A percentile compares a stretch with the other conserved stretches of the same genome.
These are phyloP conservation scores for Incumbomyces delicatus DNA, from an alignment of 2,329 filamentous ascomycete genomes.

Conservation along the genomic window DNA sequence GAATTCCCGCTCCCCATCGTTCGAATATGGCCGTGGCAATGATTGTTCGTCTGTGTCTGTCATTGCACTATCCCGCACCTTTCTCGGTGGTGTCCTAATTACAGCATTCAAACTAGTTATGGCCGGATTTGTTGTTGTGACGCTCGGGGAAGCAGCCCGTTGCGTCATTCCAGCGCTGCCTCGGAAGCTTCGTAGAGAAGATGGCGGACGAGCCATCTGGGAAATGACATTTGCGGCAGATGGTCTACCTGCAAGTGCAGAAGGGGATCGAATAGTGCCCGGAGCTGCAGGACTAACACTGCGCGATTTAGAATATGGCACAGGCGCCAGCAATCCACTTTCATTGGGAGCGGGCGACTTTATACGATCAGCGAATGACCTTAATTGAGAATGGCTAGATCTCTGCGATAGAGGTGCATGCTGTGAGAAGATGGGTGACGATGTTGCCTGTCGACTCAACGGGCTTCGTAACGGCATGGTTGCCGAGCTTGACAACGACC, in stretches of 20 bases:
- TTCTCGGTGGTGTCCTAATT: conserved; percentile 3
- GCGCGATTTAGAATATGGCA: conserved; percentile 18
- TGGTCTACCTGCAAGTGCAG: conserved; percentile 15
- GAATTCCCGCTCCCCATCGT: conserved; percentile 11
- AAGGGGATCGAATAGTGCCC: conserved; percentile 20
- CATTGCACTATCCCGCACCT: conserved; percentile 8
- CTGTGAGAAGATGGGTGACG: conserved; percentile 27
- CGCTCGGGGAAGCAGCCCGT: conserved; percentile 1
- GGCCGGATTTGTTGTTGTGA: background rate
- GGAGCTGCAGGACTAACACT: conserved; percentile 11
- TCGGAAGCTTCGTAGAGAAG: conserved; percentile 15
- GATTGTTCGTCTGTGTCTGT: conserved; percentile 4
- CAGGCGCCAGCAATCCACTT: conserved; percentile 17
- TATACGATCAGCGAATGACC: conserved; percentile 20
- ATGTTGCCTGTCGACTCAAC: conserved; percentile 33
- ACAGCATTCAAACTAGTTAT: conserved; percentile 3
- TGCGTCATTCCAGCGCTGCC: conserved; percentile 10
- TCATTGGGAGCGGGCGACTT: conserved; percentile 14
- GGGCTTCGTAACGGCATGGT: conserved; percentile 33
- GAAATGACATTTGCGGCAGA: conserved; percentile 9
- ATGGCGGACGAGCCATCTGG: conserved; percentile 12
- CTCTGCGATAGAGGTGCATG: conserved; percentile 10
- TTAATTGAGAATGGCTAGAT: conserved; percentile 13
- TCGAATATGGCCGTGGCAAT: conserved; percentile 6
- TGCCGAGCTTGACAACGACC: conserved; percentile 28